Conservation (phyloP, 192 early-diverging fungal species). For the Dimargaris xerosporica region DNA sequence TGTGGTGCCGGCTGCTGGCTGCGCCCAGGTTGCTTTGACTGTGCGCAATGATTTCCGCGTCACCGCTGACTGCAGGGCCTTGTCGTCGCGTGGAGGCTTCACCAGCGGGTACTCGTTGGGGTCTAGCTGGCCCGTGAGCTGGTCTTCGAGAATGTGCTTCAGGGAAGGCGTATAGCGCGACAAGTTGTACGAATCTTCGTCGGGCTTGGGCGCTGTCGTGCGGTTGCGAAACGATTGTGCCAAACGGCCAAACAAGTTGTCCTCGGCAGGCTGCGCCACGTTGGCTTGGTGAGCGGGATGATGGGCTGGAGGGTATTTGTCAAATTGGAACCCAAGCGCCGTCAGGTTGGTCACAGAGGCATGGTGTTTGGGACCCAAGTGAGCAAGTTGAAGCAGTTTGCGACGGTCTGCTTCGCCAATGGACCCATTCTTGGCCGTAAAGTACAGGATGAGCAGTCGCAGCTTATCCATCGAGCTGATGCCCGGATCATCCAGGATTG, state of each 20-base stretch:
- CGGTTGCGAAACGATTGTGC: conserved; percentile 2
- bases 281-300: neutral
- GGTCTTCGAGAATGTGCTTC: conserved; percentile 7
- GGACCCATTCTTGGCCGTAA: conserved; percentile 12
- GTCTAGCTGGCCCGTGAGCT: conserved; percentile 1
- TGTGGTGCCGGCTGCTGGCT: neutral
- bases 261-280: neutral
- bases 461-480: conserved; percentile 16
- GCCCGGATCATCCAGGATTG: conserved; percentile 13
- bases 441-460: conserved; percentile 15
- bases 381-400: conserved; percentile 15
- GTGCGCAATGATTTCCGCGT: conserved; percentile 6
- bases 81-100: conserved; percentile 1
- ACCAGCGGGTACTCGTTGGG: conserved; percentile 5
- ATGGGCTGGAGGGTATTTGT: neutral
- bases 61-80: conserved; percentile 9
- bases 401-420: conserved; percentile 14
- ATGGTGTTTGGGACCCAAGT: conserved; percentile 4
- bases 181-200: conserved; percentile 6
- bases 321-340: conserved; percentile 8
- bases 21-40: conserved; percentile 11
- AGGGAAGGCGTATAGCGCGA: conserved; percentile 6
- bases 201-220: neutral
- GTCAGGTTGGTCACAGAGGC: neutral
- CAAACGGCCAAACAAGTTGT: conserved; percentile 6